These are phyloP conservation scores for Rubia peregrina DNA, from an alignment of 305 asterid genomes.

Conservation along the genomic window DNA sequence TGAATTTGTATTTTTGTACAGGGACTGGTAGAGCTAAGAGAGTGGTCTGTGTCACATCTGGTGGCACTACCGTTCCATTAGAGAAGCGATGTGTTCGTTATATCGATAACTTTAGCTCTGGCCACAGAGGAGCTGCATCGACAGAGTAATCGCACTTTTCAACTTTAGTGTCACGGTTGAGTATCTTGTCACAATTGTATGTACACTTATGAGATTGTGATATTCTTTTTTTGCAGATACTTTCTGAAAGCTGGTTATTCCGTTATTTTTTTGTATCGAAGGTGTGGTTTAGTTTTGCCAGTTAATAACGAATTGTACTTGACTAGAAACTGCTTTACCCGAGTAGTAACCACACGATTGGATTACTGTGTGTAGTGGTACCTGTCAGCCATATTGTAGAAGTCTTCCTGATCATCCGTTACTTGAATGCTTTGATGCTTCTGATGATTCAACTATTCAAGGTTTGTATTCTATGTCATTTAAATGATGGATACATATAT, in stretches of 20 bases:
- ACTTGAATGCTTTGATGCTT: constrained; percentile 65
- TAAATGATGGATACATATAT: not conserved
- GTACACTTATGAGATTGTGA: constrained; percentile 17
- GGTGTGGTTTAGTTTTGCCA: constrained; percentile 33
- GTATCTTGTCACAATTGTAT: not conserved
- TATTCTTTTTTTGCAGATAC: constrained; percentile 39
- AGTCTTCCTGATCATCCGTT: constrained; percentile 84
- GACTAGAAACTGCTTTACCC: not conserved
- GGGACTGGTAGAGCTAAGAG: constrained; percentile 37
- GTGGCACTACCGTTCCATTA: constrained; percentile 94
- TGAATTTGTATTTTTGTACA: constrained; percentile 21
- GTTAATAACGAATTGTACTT: constrained; percentile 11
- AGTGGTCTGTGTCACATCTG: constrained; percentile 87
- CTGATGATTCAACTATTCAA: constrained; percentile 42
- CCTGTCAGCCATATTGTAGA: constrained; percentile 78
- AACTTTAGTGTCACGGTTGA: not conserved
- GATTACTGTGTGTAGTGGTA: constrained; percentile 51
- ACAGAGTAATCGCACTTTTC: constrained; percentile 41
- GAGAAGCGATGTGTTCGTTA: constrained; percentile 87
- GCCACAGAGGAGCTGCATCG: constrained; percentile 94
- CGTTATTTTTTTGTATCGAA: constrained; percentile 75
- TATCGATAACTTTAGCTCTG: constrained; percentile 92
- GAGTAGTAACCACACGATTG: not conserved
- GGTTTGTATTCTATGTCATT: constrained; percentile 31
- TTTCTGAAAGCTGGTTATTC: constrained; percentile 86